These are phyloP conservation scores for Tilletia caries DNA, from an alignment of 1,284 basidiomycete genomes.

Conservation along the genomic window DNA sequence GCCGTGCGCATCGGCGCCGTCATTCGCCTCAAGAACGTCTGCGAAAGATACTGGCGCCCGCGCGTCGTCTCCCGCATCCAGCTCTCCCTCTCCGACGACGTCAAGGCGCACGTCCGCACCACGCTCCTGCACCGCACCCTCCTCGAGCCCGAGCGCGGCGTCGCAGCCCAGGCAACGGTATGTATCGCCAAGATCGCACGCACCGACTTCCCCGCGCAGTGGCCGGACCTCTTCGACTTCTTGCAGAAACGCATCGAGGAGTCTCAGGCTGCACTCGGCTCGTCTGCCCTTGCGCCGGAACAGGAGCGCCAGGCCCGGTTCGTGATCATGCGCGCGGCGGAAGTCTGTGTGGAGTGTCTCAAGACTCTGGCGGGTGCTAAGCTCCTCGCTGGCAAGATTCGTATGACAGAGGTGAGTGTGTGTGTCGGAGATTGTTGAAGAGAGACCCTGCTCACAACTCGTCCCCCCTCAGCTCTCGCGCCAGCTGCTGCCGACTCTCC, in stretches of 20 bases:
- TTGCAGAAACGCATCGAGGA: slow-evolving; percentile 41
- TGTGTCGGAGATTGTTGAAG: not conserved
- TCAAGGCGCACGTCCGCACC: slow-evolving; percentile 39
- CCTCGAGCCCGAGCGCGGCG: slow-evolving; percentile 39
- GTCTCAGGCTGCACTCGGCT: slow-evolving; percentile 27
- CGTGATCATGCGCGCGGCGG: slow-evolving; percentile 40
- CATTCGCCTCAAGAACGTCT: slow-evolving; percentile 53
- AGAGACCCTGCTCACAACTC: not conserved
- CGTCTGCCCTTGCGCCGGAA: slow-evolving; percentile 12
- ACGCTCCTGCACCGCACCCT: slow-evolving; percentile 35
- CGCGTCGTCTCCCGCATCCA: slow-evolving; percentile 38
- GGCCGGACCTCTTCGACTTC: slow-evolving; percentile 43
- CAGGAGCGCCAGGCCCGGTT: slow-evolving; percentile 21
- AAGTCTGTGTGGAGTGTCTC: slow-evolving; percentile 40
- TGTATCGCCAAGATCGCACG: slow-evolving; percentile 46
- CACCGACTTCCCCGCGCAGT: slow-evolving; percentile 46
- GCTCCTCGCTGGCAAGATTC: slow-evolving; percentile 48
- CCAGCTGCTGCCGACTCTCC: slow-evolving; percentile 39
- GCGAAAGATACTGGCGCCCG: slow-evolving; percentile 48
- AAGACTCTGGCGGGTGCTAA: slow-evolving; percentile 49
- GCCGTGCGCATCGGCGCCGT: slow-evolving; percentile 40
- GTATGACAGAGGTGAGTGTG: slow-evolving; percentile 49
- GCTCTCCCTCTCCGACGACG: slow-evolving; percentile 37
- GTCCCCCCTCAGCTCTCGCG: slow-evolving; percentile 18
- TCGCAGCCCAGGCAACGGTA: slow-evolving; percentile 46